Base-by-base conservation (phyloP, 306 rosid species). In the Pyrus pyrifolia region DNA sequence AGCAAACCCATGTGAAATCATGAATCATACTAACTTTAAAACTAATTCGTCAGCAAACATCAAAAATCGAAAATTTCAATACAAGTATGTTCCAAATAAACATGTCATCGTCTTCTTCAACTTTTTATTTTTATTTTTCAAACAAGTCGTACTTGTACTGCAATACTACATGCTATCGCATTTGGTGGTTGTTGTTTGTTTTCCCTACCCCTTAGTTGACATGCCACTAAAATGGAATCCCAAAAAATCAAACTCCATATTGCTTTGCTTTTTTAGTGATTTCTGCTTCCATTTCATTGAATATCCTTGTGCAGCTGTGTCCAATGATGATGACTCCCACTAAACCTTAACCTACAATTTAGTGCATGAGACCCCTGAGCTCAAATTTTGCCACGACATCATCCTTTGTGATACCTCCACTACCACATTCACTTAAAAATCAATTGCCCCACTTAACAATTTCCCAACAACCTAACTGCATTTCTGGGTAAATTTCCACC, bases 311-410 rank as follows among this genome's bases (percentile, higher is more conserved):
- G 77, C 79, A 38, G 42, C 42, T 38, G 42, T 38, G 42, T 76
- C 66, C 81, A 79, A 84, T 86, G 76, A 71, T 86, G 78, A 69
- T 76, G 82, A 80, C 81, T 81, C 78, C 90, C 96, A 87, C 92
- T 78, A 78, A 2, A 70, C 38, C 38, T 87, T 72, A 80, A 83
- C 91, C 76, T 76, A 61, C 9, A 23, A 74, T 70, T 75, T 63
- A 53, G 83, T 83, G 82, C 77, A 78, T 64, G 81, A 72, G 8
- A 2, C 21, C 8, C n/a, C 3, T 9, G 29, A 58, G 59, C 78
- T 75, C 35, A 55, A 77, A 46, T 66, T 53, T 73, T 82, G 79
- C 73, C 87, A 70, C 87, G 57, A 76, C 44, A 75, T 19, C 73
- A 82, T 72, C 75, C 52, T 65, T 73, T 49, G 77, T 83, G 91